Percentiles rank a stretch among this genome's conserved stretches.
phyloP scores from a whole-genome alignment of 441 rosid genomes.

The Pelargonium myrrhifolium region DNA sequence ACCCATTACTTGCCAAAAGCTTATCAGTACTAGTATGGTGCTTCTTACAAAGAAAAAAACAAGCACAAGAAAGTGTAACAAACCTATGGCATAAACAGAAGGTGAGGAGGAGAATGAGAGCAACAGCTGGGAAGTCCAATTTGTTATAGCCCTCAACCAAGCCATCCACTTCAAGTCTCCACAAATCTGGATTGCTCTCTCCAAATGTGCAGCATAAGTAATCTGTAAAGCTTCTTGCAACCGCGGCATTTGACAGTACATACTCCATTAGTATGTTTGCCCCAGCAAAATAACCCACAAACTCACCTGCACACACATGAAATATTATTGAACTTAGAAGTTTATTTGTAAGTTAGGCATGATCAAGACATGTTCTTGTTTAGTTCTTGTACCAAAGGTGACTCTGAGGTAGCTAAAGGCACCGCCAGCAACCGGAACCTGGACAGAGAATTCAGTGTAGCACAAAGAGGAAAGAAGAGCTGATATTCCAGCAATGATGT shows the following conservation, averaged over 20 bases:
- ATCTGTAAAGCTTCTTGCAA: slow-evolving; percentile 79
- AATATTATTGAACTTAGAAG: too few relatives aligned
- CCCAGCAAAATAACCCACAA: slow-evolving; percentile 82
- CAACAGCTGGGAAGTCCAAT: slow-evolving; percentile 81
- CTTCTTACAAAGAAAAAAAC: slow-evolving; percentile 8
- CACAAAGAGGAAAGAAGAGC: slow-evolving; percentile 88
- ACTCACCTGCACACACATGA: slow-evolving; percentile 53
- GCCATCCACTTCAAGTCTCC: slow-evolving; percentile 69
- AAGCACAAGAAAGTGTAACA: slow-evolving; percentile 5
- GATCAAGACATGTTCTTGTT: background rate
- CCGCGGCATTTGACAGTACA: slow-evolving; percentile 84
- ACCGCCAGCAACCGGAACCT: slow-evolving; percentile 91
- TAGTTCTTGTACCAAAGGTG: slow-evolving; percentile 56
- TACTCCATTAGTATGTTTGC: slow-evolving; percentile 83
- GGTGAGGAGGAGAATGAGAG: slow-evolving; percentile 74
- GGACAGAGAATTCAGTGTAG: slow-evolving; percentile 86
- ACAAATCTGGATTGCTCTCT: slow-evolving; percentile 37
- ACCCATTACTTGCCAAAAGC: too few relatives aligned
- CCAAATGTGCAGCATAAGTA: slow-evolving; percentile 69
- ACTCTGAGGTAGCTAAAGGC: slow-evolving; percentile 92
- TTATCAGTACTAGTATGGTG: background rate
- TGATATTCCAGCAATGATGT: slow-evolving; percentile 68
- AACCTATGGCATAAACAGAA: slow-evolving; percentile 81
- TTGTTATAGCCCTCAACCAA: slow-evolving; percentile 52
- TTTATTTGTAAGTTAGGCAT: too few relatives aligned